Evolutionary conservation across 305 asterid species (phyloP).

Genomic region (Nicotiana rustica): DNA sequence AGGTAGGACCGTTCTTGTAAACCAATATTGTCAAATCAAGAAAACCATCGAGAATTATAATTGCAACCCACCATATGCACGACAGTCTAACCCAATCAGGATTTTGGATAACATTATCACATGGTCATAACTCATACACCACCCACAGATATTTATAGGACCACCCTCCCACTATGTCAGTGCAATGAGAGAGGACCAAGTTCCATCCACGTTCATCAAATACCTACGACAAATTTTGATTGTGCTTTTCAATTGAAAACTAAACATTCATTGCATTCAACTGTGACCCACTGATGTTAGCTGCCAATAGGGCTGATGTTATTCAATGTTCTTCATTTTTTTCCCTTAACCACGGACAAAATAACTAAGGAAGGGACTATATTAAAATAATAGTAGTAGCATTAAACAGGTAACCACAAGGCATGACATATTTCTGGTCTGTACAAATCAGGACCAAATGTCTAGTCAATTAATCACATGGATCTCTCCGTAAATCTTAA

Average conservation of each 20-base stretch:
- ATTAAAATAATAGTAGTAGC: neutral
- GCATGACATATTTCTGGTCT: conserved; percentile 32
- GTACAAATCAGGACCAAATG: conserved; percentile 35
- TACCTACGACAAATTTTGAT: neutral
- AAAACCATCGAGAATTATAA: neutral
- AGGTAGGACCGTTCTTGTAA: neutral
- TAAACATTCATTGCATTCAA: conserved; percentile 5
- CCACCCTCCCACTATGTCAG: conserved; percentile 32
- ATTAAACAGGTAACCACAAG: conserved; percentile 34
- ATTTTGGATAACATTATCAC: conserved; percentile 34
- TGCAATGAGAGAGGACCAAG: conserved; percentile 15
- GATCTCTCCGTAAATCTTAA: conserved; percentile 20
- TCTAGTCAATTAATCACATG: conserved; percentile 26
- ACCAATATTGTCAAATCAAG: neutral
- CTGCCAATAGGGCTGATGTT: neutral
- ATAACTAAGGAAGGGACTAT: neutral
- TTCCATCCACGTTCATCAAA: conserved; percentile 26
- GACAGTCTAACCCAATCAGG: neutral
- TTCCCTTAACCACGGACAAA: neutral
- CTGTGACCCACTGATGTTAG: neutral
- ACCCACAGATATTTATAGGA: conserved; percentile 40
- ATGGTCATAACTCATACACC: conserved; percentile 18
- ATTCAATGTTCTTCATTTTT: conserved; percentile 14
- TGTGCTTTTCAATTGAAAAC: conserved; percentile 33
- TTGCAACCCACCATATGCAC: neutral